Percentiles rank a stretch among this genome's conserved stretches.
phyloP scores from a whole-genome alignment of 148 eudicot species.

The Fagopyrum homotropicum region DNA sequence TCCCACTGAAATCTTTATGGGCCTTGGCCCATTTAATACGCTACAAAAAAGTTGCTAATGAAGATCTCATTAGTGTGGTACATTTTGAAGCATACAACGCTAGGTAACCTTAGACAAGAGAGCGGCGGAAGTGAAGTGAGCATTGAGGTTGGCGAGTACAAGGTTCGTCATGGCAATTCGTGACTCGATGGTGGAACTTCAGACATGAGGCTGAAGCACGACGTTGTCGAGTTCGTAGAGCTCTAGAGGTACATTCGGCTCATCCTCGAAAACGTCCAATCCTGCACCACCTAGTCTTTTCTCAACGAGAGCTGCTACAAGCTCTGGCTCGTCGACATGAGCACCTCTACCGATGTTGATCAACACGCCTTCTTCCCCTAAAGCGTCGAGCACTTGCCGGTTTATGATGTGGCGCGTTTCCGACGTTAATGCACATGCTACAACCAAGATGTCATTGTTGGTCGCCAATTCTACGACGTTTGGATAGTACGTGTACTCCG shows the following conservation, averaged over 20 bases:
- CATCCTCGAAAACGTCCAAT: conserved; percentile 23
- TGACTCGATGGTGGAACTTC: conserved; percentile 17
- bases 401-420: conserved; percentile 22
- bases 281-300: conserved; percentile 23
- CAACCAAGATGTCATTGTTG: conserved; percentile 18
- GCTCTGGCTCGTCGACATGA: conserved; percentile 20
- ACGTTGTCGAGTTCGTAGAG: conserved; percentile 21
- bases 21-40: too few relatives aligned
- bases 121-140: conserved; percentile 14
- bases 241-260: conserved; percentile 22
- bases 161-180: conserved; percentile 24
- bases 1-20: too few relatives aligned
- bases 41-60: too few relatives aligned
- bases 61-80: too few relatives aligned
- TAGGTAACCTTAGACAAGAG: too few relatives aligned
- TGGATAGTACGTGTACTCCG: conserved; percentile 13
- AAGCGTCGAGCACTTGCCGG: conserved; percentile 17
- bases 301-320: conserved; percentile 20
- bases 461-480: conserved; percentile 19
- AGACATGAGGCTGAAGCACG: conserved; percentile 18
- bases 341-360: conserved; percentile 23
- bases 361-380: conserved; percentile 19
- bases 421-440: conserved; percentile 15
- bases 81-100: too few relatives aligned
- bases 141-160: conserved; percentile 21